Base-by-base conservation (phyloP, 1,284 basidiomycete species). In the Leucocoprinus gongylophorus region DNA sequence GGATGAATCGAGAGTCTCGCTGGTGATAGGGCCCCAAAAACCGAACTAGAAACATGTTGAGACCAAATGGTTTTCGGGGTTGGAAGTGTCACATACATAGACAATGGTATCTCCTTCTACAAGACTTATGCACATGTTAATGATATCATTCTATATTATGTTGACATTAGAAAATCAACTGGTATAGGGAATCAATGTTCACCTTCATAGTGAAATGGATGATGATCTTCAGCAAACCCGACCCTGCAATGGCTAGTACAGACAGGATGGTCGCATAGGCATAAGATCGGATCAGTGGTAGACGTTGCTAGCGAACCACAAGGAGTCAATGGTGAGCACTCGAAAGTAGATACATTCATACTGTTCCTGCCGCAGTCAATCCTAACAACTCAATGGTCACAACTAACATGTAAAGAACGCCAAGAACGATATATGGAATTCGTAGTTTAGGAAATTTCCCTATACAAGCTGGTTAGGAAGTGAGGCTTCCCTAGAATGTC, bases 351-450 rank as follows among this genome's bases (percentile, higher is more conserved):
- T 9, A 28, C 17, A 12, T 10, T 72, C 85, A 28, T 56, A 90
- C 88, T 59, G 72, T 62, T 2, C 56, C 49, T 10, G 79, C 79
- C 4, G 80, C 78, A 20, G 73, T 56, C 2, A 86, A 51, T 28
- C 83, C 86, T 37, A 78, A 78, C 2, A 57, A 38, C 58, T 88
- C 80, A 38, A 89, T 78, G 1, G 60, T 69, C 18, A 75, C 73
- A 15, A 78, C 69, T 0, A 65, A 68, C 47, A 75, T 69, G 61
- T 79, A 84, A 47, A 86, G 50, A 5, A 70, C 65, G 0, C 83
- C 85, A 38, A 86, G 66, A 0, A 80, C 76, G 48, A 89, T 79
- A 17, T 80, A 76, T 54, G 82, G 71, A 0, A 73, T 72, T 2
- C 74, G 78, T 46, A 91, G 69, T 58, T 75, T 75, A 2, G 72